Base-by-base conservation (phyloP, 768 basidiomycete genomes). In the Lentinula guzmanii region DNA sequence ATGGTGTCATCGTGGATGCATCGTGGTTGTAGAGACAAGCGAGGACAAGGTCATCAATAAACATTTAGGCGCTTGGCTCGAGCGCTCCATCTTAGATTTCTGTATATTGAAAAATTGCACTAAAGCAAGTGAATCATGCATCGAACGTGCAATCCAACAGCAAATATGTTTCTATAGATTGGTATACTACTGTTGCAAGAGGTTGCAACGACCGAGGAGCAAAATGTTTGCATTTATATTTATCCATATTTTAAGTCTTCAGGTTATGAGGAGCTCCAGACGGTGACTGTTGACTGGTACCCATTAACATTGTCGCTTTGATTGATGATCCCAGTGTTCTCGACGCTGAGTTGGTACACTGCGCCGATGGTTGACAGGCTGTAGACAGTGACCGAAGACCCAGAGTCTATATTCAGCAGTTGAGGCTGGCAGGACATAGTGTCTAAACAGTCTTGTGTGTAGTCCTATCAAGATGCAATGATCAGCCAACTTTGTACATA, bases 351-450 rank as follows among this genome's bases (percentile, higher is more conserved):
- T 72, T 82, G 80, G 65, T 71, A 79, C 1, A 75, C 77, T 3
- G 79, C 76, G 16, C 75, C 85, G 3, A 88, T 80, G 0, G 86
- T 89, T 8, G 85, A 81, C 34, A 89, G 70, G 61, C 80, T 81
- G 75, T 83, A 87, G 51, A 89, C 72, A 61, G 70, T 70, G 43
- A 87, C 70, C 0, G 41, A 51, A 43, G 71, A 87, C 6, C 65
- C 64, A 4, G 70, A 69, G 67, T 83, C 83, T 54, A 89, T 71
- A 66, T 83, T 78, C 64, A 81, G 60, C 53, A 86, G 78, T 63
- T 87, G 84, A 7, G 66, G 66, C 68, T 90, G 88, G 70, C 89
- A 90, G 35, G 66, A 76, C 37, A 45, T 65, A 67, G 3, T 71
- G n/a, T 65, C 61, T 42, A 82, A 31, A 66, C 88, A 89, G 2